Evolutionary conservation across 2,329 filamentous ascomycete genomes (phyloP).

Genomic region (Botryotinia narcissicola): DNA sequence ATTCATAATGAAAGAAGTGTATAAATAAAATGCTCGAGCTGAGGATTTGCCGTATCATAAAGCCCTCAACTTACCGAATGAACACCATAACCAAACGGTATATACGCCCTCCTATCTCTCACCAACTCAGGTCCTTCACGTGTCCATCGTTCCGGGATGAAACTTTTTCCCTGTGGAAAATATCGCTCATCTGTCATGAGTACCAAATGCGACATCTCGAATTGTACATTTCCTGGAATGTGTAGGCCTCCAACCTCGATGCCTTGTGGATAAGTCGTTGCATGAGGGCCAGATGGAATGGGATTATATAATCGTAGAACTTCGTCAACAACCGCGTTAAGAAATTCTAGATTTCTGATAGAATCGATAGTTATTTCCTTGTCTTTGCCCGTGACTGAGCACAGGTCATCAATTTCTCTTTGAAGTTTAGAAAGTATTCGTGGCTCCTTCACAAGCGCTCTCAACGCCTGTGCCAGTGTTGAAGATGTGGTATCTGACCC

Average conservation of each 20-base stretch:
- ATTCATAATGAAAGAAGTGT: too few relatives aligned
- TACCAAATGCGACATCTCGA: slow-evolving; percentile 19
- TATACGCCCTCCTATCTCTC: slow-evolving; percentile 24
- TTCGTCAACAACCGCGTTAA: slow-evolving; percentile 26
- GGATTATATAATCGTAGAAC: slow-evolving; percentile 24
- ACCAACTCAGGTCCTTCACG: slow-evolving; percentile 21
- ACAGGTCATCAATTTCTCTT: slow-evolving; percentile 21
- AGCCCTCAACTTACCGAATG: slow-evolving; percentile 11
- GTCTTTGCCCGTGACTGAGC: neutral
- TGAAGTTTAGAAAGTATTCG: slow-evolving; percentile 22
- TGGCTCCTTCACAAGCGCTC: slow-evolving; percentile 15
- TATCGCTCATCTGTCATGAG: slow-evolving; percentile 28
- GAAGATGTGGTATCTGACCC: slow-evolving; percentile 23
- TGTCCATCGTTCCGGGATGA: slow-evolving; percentile 26
- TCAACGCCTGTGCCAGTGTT: slow-evolving; percentile 17
- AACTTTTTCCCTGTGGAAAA: slow-evolving; percentile 22
- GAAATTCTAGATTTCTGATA: slow-evolving; percentile 20
- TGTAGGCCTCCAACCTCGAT: slow-evolving; percentile 11
- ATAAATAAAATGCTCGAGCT: neutral
- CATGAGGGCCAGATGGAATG: slow-evolving; percentile 22
- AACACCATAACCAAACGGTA: slow-evolving; percentile 27
- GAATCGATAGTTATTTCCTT: slow-evolving; percentile 18
- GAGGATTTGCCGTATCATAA: neutral
- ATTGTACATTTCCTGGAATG: slow-evolving; percentile 25
- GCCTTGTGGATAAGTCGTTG: slow-evolving; percentile 22